Conservation (phyloP, 768 basidiomycete genomes). For the Gymnopilus dilepis region DNA sequence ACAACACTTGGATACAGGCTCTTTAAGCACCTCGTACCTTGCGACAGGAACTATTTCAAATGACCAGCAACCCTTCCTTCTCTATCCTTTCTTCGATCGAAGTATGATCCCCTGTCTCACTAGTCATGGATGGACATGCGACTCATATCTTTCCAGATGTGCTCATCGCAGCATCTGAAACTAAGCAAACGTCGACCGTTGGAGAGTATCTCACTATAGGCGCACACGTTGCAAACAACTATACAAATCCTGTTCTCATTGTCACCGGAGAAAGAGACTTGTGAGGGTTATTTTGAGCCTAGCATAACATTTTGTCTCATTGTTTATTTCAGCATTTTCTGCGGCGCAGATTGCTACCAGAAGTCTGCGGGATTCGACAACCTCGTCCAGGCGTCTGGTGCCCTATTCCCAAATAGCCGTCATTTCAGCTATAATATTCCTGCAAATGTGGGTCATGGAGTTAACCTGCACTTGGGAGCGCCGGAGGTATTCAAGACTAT, state of each 20-base stretch:
- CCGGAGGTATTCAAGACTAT: conserved; percentile 18
- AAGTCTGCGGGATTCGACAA: conserved; percentile 3
- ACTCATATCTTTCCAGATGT: conserved; percentile 8
- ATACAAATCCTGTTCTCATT: conserved; percentile 26
- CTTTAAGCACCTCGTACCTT: conserved; percentile 23
- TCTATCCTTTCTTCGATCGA: conserved; percentile 26
- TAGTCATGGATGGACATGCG: not conserved
- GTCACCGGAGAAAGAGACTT: conserved; percentile 31
- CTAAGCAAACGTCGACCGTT: conserved; percentile 23
- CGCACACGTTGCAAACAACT: conserved; percentile 13
- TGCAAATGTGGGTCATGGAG: conserved; percentile 24
- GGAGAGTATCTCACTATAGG: conserved; percentile 27
- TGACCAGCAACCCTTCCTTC: conserved; percentile 26
- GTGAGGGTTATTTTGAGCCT: conserved; percentile 17
- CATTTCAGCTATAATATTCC: conserved; percentile 21
- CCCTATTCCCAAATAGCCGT: conserved; percentile 15
- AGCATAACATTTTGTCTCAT: not conserved
- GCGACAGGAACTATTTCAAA: conserved; percentile 13
- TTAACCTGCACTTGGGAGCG: conserved; percentile 24
- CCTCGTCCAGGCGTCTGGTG: conserved; percentile 12
- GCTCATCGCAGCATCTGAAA: conserved; percentile 10
- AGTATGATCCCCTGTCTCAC: conserved; percentile 7
- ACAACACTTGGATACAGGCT: conserved; percentile 4
- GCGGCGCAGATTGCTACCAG: conserved; percentile 26
- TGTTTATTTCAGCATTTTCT: conserved; percentile 18